These are phyloP conservation scores for Tetracladium setigerum DNA, from an alignment of 495 filamentous ascomycete species.

Conservation along the genomic window DNA sequence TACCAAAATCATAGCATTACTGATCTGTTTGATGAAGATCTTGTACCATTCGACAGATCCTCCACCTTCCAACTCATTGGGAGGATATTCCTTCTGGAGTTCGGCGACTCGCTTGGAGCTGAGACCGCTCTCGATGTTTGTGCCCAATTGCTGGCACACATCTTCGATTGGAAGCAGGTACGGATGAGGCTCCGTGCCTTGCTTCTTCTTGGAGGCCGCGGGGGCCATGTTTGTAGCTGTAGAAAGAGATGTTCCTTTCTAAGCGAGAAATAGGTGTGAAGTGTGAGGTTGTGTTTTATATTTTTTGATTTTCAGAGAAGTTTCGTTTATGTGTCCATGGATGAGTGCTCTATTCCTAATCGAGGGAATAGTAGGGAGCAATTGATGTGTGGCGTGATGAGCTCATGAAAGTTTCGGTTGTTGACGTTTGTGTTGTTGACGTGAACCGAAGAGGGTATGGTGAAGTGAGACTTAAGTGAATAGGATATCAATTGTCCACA, in stretches of 20 bases:
- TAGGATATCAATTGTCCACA: too few species aligned
- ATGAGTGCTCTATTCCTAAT: constrained; percentile 17
- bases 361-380: constrained; percentile 21
- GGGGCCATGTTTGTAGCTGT: constrained; percentile 9
- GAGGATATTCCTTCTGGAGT: constrained; percentile 43
- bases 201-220: background rate
- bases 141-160: constrained; percentile 41
- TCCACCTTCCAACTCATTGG: constrained; percentile 56
- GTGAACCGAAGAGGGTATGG: too few species aligned
- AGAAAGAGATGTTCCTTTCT: too few species aligned
- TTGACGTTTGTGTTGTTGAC: too few species aligned
- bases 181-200: constrained; percentile 32
- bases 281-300: too few species aligned
- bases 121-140: constrained; percentile 53
- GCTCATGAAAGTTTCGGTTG: too few species aligned
- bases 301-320: too few species aligned
- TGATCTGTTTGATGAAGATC: constrained; percentile 56
- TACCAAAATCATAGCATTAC: constrained; percentile 63
- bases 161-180: constrained; percentile 45
- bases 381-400: too few species aligned
- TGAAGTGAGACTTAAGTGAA: too few species aligned
- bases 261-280: too few species aligned
- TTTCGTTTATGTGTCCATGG: background rate
- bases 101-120: constrained; percentile 39
- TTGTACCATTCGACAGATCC: constrained; percentile 54